phyloP scores from a whole-genome alignment of 2,329 filamentous ascomycete genomes.

The Neonectria magnoliae region DNA sequence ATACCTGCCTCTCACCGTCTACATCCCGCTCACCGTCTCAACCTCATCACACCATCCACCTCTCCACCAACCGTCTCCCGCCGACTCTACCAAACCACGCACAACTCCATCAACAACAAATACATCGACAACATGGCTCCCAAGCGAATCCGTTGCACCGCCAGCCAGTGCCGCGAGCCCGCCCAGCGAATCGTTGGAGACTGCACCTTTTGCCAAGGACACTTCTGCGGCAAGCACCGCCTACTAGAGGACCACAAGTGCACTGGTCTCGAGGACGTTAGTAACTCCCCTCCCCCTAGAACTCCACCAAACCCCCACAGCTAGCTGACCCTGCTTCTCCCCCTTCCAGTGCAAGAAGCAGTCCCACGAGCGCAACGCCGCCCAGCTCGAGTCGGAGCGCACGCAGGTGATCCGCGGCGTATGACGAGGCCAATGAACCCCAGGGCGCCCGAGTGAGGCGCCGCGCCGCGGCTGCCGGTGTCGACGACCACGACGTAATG shows the following conservation, averaged over 20 bases:
- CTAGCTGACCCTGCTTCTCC: slow-evolving; percentile 12
- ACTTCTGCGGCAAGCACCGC: slow-evolving; percentile 95
- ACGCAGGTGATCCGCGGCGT: slow-evolving; percentile 95
- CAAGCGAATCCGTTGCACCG: slow-evolving; percentile 85
- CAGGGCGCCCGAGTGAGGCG: slow-evolving; percentile 29
- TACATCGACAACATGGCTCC: slow-evolving; percentile 62
- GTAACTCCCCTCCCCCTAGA: slow-evolving; percentile 42
- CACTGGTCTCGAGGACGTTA: slow-evolving; percentile 86
- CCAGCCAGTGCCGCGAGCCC: slow-evolving; percentile 87
- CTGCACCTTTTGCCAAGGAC: slow-evolving; percentile 92
- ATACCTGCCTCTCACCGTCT: background rate
- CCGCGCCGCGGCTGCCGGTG: slow-evolving; percentile 29
- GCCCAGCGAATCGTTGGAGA: slow-evolving; percentile 96
- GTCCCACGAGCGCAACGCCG: slow-evolving; percentile 91
- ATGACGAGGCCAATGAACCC: slow-evolving; percentile 53
- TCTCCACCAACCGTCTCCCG: slow-evolving; percentile 6
- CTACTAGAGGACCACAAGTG: slow-evolving; percentile 96
- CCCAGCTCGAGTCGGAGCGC: slow-evolving; percentile 90
- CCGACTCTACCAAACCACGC: background rate
- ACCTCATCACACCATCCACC: slow-evolving; percentile 18
- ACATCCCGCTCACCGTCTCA: slow-evolving; percentile 28
- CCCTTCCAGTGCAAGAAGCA: slow-evolving; percentile 86
- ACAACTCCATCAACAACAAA: slow-evolving; percentile 41
- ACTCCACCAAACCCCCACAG: background rate
- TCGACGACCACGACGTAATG: slow-evolving; percentile 43